Evolutionary conservation across 306 rosid genomes (phyloP), one percentile per base, ranked within the genome.

Genomic region (Prunus padus): DNA sequence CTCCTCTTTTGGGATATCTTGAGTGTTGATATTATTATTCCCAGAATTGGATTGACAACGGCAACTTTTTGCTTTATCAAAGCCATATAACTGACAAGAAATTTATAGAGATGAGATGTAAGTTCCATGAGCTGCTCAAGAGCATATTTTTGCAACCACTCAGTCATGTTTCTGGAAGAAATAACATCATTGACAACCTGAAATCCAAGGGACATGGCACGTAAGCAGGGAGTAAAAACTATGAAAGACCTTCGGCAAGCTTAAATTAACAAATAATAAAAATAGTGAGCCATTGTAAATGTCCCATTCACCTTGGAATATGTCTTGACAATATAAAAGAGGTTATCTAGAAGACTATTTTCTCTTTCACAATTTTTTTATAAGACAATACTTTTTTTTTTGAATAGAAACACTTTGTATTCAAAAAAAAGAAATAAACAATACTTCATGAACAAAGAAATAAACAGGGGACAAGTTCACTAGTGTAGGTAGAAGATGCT

Each of bases 91-190:
- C 66, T 74, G 57, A 81, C 71, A 73, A 95, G 47, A 70, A 86
- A 81, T 73, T 77, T 80, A 82, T 76, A 85, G 57, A 95, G 87
- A 76, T 80, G 86, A 56, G 89, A 86, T 19, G 90, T 74, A 68
- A 95, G 88, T 69, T 86, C 97, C 76, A 74, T 86, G 67, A 95
- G 93, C 89, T 88, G 97, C 89, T 87, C 97, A 66, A 95, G 93
- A 74, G 93, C 96, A 72, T 76, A 45, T 65, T 81, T 85, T 82
- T 84, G 90, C 84, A 95, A 77, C 98, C 97, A 95, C 73, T 90
- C 93, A 72, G 68, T 78, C 51, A 87, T 82, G 79, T 80, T 87
- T 86, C 87, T 86, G 15, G 72, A 84, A 68, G 86, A 87, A 83
- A 85, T 78, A 66, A 84, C 89, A 85, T 81, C 82, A 75, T 82